Percentiles rank a stretch among this genome's conserved stretches.
Evolutionary conservation across 441 rosid genomes (phyloP).

Genomic region (Populus tomentosa): DNA sequence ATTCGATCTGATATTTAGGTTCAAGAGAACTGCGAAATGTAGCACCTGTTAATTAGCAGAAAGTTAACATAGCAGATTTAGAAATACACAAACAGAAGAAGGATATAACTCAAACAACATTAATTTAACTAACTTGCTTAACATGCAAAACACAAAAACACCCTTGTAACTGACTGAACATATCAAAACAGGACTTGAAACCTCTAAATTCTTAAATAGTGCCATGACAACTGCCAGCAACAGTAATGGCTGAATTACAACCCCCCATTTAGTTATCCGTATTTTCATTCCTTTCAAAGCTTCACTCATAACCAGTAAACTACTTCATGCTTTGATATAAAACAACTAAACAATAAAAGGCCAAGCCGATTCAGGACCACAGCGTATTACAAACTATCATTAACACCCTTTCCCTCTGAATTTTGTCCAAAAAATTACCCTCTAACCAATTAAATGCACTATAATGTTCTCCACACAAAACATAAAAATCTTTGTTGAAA

Average conservation of each 20-base stretch:
- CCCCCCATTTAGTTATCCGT: background rate
- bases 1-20: conserved; percentile 75
- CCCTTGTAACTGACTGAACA: background rate
- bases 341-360: too few relatives aligned
- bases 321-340: too few relatives aligned
- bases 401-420: background rate
- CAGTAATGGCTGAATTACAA: background rate
- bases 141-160: background rate
- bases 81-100: background rate
- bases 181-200: background rate
- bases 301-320: background rate
- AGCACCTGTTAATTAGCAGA: conserved; percentile 41
- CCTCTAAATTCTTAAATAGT: background rate
- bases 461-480: background rate
- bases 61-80: background rate
- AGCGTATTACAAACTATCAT: background rate
- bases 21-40: conserved; percentile 71
- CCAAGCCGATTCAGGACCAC: background rate
- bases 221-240: background rate
- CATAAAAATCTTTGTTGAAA: background rate
- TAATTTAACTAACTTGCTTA: too few relatives aligned
- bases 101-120: too few relatives aligned
- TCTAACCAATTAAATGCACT: background rate
- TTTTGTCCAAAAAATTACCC: background rate
- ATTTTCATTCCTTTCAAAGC: background rate